Conservation (phyloP, 768 basidiomycete genomes). For the Rhizopogon vinicolor region DNA sequence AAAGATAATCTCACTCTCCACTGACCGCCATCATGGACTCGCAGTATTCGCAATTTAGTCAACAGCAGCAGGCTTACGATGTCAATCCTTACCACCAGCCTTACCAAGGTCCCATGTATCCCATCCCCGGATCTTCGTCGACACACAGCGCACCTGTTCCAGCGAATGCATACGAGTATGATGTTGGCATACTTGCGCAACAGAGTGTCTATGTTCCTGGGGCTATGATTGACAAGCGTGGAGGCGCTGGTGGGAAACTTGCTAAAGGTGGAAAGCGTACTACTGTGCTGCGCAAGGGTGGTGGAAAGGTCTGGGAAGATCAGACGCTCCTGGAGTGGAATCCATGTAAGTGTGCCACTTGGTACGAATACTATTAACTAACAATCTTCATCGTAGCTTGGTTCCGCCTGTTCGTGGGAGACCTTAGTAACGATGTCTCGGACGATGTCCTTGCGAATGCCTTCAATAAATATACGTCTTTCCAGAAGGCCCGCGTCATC, state of each 20-base stretch:
- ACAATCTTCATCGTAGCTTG: slow-evolving; percentile 52
- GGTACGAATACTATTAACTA: slow-evolving; percentile 2
- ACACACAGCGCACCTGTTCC: slow-evolving; percentile 75
- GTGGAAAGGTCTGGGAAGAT: slow-evolving; percentile 97
- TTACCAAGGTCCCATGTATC: slow-evolving; percentile 71
- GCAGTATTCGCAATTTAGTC: slow-evolving; percentile 41
- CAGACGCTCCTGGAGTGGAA: slow-evolving; percentile 97
- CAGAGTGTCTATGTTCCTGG: slow-evolving; percentile 92
- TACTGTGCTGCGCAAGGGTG: slow-evolving; percentile 93
- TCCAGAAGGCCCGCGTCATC: slow-evolving; percentile 93
- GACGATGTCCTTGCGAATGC: slow-evolving; percentile 92
- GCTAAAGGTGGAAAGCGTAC: slow-evolving; percentile 89
- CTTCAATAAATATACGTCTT: slow-evolving; percentile 90
- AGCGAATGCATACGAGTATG: slow-evolving; percentile 89
- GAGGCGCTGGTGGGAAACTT: slow-evolving; percentile 79
- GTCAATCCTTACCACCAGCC: slow-evolving; percentile 81
- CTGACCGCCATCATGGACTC: slow-evolving; percentile 23
- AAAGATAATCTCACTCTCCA: background rate
- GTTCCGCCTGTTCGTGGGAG: slow-evolving; percentile 97
- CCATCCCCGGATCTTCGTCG: slow-evolving; percentile 60
- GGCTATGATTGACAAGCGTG: slow-evolving; percentile 84
- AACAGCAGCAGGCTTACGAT: slow-evolving; percentile 53
- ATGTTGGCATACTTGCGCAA: slow-evolving; percentile 85
- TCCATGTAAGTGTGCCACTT: slow-evolving; percentile 58
- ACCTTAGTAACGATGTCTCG: slow-evolving; percentile 96